These are phyloP conservation scores for Saccharomyces eubayanus DNA, from an alignment of 805 yeast species.

Conservation along the genomic window DNA sequence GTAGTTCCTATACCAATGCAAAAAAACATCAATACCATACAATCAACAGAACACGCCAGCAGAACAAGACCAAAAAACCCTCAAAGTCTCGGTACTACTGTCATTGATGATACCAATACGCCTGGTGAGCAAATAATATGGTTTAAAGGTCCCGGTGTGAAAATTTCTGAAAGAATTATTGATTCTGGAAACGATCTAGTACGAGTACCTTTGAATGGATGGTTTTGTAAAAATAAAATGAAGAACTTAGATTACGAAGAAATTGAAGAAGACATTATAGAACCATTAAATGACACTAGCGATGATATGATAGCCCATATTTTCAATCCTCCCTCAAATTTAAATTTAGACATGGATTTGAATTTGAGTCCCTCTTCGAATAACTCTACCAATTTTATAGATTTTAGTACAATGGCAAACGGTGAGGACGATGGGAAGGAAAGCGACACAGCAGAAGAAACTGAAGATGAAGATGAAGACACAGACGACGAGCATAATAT, in stretches of 20 bases:
- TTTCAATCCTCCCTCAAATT: not conserved
- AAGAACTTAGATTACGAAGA: slow-evolving; percentile 23
- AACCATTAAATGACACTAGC: slow-evolving; percentile 1
- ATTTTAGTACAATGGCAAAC: not conserved
- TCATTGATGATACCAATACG: not conserved
- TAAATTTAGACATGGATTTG: not conserved
- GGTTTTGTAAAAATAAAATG: slow-evolving; percentile 18
- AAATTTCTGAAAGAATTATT: slow-evolving; percentile 35
- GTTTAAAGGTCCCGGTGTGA: slow-evolving; percentile 61
- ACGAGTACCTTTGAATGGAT: slow-evolving; percentile 18
- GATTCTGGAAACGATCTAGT: slow-evolving; percentile 19
- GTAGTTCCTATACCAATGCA: slow-evolving; percentile 28
- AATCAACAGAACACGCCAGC: slow-evolving; percentile 28
- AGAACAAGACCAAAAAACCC: slow-evolving; percentile 11
- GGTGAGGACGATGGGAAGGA: not conserved
- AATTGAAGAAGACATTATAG: slow-evolving; percentile 15
- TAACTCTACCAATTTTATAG: not conserved
- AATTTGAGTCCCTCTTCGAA: not conserved
- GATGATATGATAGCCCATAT: not conserved
- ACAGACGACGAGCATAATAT: slow-evolving; percentile 17
- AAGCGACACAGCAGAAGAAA: slow-evolving; percentile 7
- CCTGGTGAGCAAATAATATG: slow-evolving; percentile 43
- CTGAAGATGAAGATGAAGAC: slow-evolving; percentile 15
- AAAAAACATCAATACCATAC: slow-evolving; percentile 31
- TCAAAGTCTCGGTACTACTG: not conserved